A percentile compares a stretch with the other conserved stretches of the same genome.
Conservation (phyloP, 2,329 filamentous ascomycete genomes). For the Penicillium verrucosum region DNA sequence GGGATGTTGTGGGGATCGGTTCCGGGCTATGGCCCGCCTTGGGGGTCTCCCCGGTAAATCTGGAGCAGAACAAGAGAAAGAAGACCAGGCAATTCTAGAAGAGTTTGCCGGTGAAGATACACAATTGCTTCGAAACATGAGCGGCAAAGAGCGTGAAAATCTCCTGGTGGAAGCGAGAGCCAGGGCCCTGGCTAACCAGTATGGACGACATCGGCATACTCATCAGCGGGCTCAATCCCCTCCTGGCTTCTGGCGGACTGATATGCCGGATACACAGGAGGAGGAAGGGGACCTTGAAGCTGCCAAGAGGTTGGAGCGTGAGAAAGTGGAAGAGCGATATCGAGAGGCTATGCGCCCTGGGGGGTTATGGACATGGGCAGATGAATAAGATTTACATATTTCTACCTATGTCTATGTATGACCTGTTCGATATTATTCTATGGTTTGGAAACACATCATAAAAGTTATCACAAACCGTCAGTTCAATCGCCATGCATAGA, state of each 20-base stretch:
- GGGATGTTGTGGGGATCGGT: conserved; percentile 72
- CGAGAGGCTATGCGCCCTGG: conserved; percentile 74
- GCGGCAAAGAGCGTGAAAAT: conserved; percentile 58
- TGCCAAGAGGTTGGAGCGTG: conserved; percentile 61
- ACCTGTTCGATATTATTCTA: not conserved
- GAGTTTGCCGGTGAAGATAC: conserved; percentile 53
- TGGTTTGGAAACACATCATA: not conserved
- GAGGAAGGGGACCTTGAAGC: conserved; percentile 61
- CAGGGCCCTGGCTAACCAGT: conserved; percentile 67
- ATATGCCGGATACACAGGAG: conserved; percentile 88
- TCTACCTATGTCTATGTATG: not conserved
- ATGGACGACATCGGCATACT: conserved; percentile 73
- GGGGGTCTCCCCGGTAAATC: conserved; percentile 32
- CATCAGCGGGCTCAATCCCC: conserved; percentile 71
- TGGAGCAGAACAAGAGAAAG: conserved; percentile 12
- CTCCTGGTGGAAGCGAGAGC: conserved; percentile 73
- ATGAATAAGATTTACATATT: conserved; percentile 57
- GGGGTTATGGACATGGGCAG: conserved; percentile 76
- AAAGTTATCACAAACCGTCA: not conserved
- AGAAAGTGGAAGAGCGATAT: conserved; percentile 68
- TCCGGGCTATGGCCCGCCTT: conserved; percentile 60
- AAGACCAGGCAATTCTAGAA: conserved; percentile 41
- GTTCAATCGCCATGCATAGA: not conserved
- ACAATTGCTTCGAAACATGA: conserved; percentile 48
- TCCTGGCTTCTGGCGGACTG: conserved; percentile 84